Conservation (phyloP, 192 early-diverging fungal genomes). For the Coemansia furcata region DNA sequence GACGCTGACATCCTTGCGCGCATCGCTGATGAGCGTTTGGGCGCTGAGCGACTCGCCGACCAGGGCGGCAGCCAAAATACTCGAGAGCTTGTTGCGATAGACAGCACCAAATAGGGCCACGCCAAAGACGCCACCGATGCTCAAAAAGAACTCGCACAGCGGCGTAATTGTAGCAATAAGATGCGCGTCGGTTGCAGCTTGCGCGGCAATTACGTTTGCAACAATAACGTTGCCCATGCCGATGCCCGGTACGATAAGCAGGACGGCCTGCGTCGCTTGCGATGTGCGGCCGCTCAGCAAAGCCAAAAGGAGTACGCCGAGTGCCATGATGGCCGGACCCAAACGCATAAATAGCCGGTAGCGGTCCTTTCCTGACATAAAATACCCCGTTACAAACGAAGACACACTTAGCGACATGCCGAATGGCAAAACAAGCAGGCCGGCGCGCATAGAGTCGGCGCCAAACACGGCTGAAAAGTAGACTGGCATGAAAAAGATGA, state of each 20-base stretch:
- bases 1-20: constrained; percentile 46
- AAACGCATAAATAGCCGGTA: constrained; percentile 65
- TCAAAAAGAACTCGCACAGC: constrained; percentile 65
- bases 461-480: constrained; percentile 74
- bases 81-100: constrained; percentile 61
- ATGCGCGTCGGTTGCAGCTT: constrained; percentile 59
- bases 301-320: constrained; percentile 62
- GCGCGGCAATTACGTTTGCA: constrained; percentile 67
- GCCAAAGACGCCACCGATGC: constrained; percentile 65
- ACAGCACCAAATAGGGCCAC: constrained; percentile 61
- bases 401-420: constrained; percentile 68
- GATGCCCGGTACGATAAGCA: constrained; percentile 65
- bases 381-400: constrained; percentile 65
- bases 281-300: constrained; percentile 53
- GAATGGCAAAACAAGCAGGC: constrained; percentile 78
- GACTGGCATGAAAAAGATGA: constrained; percentile 63
- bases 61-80: constrained; percentile 20
- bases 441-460: constrained; percentile 67
- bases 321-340: constrained; percentile 62
- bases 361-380: constrained; percentile 58
- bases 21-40: constrained; percentile 54
- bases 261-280: constrained; percentile 54
- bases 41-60: constrained; percentile 25
- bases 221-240: constrained; percentile 80
- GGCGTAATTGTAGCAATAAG: constrained; percentile 69